Evolutionary conservation across 2,329 filamentous ascomycete species (phyloP).

Genomic region (Sporothrix schenckii): DNA sequence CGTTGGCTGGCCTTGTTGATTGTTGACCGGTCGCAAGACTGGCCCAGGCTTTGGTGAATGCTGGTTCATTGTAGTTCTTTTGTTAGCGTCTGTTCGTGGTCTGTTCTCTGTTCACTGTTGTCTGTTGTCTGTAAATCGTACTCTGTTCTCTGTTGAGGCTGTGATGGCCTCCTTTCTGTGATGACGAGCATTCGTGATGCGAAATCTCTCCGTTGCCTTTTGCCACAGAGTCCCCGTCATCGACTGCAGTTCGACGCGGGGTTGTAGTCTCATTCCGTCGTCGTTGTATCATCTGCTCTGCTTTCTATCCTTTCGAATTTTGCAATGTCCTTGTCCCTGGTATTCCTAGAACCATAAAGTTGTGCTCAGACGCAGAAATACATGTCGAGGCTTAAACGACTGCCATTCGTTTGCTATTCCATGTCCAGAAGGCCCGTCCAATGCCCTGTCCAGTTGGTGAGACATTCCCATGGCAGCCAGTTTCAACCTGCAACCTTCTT

Average conservation of each 20-base stretch:
- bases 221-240: too few species aligned
- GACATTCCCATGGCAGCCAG: conserved; percentile 17
- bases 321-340: not conserved
- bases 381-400: too few species aligned
- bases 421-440: not conserved
- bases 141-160: not conserved
- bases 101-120: not conserved
- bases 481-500: not conserved
- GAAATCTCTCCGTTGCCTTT: too few species aligned
- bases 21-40: conserved; percentile 12
- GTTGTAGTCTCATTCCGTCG: too few species aligned
- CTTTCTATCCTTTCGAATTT: too few species aligned
- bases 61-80: conserved; percentile 9
- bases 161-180: too few species aligned
- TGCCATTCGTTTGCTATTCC: too few species aligned
- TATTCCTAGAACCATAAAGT: not conserved
- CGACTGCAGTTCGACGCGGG: too few species aligned
- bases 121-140: not conserved
- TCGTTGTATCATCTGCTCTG: not conserved
- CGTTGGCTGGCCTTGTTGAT: not conserved
- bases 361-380: not conserved
- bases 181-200: too few species aligned
- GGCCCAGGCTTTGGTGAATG: conserved; percentile 12
- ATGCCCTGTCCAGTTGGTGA: not conserved
- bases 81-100: conserved; percentile 10